These are phyloP conservation scores for Wickerhamomyces alni DNA, from an alignment of 805 yeast species.

Conservation along the genomic window DNA sequence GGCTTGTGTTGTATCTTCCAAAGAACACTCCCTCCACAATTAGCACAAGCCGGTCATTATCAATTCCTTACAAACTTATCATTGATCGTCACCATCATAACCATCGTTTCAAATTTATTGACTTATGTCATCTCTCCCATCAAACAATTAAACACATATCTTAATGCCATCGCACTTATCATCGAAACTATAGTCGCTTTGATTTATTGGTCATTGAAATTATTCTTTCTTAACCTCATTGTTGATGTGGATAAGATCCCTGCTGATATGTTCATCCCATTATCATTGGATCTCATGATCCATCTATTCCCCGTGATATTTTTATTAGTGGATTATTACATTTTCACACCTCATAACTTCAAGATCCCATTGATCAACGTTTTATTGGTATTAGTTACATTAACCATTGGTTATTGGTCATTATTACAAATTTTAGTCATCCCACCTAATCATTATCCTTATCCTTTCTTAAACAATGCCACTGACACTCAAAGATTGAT, in stretches of 20 bases:
- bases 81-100: conserved; percentile 37
- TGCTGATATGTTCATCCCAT: conserved; percentile 33
- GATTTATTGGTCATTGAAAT: conserved; percentile 65
- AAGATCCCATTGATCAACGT: conserved; percentile 31
- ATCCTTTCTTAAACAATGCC: conserved; percentile 61
- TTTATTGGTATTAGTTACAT: conserved; percentile 28
- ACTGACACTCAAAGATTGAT: conserved; percentile 35
- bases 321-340: conserved; percentile 48
- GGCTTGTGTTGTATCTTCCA: conserved; percentile 1
- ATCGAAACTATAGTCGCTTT: conserved; percentile 55
- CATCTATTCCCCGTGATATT: conserved; percentile 54
- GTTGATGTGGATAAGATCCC: conserved; percentile 25
- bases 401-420: conserved; percentile 48
- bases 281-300: conserved; percentile 47
- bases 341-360: conserved; percentile 43
- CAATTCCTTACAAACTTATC: conserved; percentile 72
- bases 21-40: conserved; percentile 38
- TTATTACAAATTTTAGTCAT: conserved; percentile 44
- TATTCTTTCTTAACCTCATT: conserved; percentile 46
- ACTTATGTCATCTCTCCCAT: conserved; percentile 26
- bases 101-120: conserved; percentile 33
- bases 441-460: conserved; percentile 50
- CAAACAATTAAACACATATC: conserved; percentile 5
- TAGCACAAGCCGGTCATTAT: conserved; percentile 56
- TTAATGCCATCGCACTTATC: conserved; percentile 47